Evolutionary conservation across 73 alveolate species (phyloP), one percentile per base, ranked within the genome.

Genomic region (Blepharisma stoltei): DNA sequence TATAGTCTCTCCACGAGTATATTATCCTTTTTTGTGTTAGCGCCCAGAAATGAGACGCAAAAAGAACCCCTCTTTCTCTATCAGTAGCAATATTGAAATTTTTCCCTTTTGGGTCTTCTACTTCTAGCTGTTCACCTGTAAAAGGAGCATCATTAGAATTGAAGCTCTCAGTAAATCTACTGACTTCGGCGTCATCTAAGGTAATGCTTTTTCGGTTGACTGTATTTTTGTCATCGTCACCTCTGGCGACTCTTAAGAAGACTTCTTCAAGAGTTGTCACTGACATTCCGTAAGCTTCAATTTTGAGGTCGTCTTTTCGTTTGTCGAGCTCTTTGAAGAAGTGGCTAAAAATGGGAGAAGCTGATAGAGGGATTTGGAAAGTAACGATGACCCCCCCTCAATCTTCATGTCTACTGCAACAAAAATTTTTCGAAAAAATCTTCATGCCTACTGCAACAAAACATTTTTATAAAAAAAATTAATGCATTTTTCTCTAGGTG

Each of bases 201-300:
- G 21, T 18, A 14, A 18, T n/a, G 3, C n/a, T 52, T 18, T 18
- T n/a, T 18, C 66, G 21, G 21, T 52, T n/a, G n/a, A 14, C 21
- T 52, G 25, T 52, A 14, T 14, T n/a, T 52, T 52, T 52, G 66
- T 52, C 67, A 11, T 38, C 79, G 4, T 69, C 70, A 11, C 67
- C 79, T 71, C 54, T 66, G 7, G 90, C 97, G 0, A 95, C 97
- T 77, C 85, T 88, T 77, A 95, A 79, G 78, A 95, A 95, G 6
- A 95, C 99, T 67, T 95, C 98, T 88, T 95, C 99, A 52, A 95
- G 77, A 43, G 99, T 95, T 44, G 99, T 95, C 76, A 95, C 90
- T 20, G 97, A 90, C 27, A 95, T 95, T 52, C 98, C 97, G 55
- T 95, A 95, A 20, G 93, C 65, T 45, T 93, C 95, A 5, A 94